Conservation (phyloP, 2,329 filamentous ascomycete genomes). For the Ophiostoma himal-ulmi region DNA sequence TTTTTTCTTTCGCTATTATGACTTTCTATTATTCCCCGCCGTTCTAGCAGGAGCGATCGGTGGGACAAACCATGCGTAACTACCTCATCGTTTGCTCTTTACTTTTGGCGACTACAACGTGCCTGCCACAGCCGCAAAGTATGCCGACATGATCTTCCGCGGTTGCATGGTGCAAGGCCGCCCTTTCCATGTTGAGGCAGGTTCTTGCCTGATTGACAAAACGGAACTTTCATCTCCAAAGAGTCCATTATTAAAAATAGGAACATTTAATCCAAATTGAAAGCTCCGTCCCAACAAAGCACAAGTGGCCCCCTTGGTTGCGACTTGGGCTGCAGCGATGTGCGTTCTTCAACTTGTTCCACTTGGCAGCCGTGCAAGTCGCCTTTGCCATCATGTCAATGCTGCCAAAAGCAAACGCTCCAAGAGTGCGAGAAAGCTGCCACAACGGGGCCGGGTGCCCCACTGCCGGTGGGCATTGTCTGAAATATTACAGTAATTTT, state of each 20-base stretch:
- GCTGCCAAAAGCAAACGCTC: no score
- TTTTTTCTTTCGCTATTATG: no score
- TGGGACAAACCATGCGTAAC: conserved; percentile 13
- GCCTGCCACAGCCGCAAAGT: background rate
- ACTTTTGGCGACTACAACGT: background rate
- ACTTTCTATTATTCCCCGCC: background rate
- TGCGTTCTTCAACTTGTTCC: conserved; percentile 1
- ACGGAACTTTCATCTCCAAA: conserved; percentile 1
- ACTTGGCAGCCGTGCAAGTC: conserved; percentile 1
- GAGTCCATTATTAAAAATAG: background rate
- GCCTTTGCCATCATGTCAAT: background rate
- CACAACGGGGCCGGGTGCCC: background rate
- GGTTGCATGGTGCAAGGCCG: background rate
- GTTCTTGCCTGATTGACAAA: background rate
- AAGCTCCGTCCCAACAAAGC: conserved; percentile 17
- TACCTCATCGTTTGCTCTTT: background rate
- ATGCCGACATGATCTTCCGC: background rate
- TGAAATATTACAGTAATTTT: background rate
- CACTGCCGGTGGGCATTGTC: background rate
- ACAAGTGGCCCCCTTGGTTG: background rate
- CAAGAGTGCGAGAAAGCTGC: background rate
- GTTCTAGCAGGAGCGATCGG: background rate
- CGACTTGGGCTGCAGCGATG: conserved; percentile 3
- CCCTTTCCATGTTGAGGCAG: conserved; percentile 12
- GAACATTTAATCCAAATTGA: background rate